phyloP scores from a whole-genome alignment of 129 eudicot species.

The sunflower (Helianthus annuus) region DNA sequence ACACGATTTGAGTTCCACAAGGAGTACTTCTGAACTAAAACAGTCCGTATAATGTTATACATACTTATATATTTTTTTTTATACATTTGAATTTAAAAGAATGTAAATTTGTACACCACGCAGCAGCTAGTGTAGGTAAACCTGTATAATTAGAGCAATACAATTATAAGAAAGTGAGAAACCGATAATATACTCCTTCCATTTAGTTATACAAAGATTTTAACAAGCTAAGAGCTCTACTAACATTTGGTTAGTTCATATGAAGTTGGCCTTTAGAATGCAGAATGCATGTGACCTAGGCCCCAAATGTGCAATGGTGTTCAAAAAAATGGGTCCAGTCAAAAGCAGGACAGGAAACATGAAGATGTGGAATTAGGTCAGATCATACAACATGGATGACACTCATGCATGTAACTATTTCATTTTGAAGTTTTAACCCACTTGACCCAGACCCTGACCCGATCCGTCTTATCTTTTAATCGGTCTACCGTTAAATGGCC shows the following conservation, averaged over 20 bases:
- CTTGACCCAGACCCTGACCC: conserved; percentile 10
- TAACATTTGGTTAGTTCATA: conserved; percentile 19
- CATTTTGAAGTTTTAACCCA: conserved; percentile 3
- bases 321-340: conserved; percentile 16
- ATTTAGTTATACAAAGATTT: conserved; percentile 16
- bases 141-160: conserved; percentile 29
- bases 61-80: not conserved
- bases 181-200: conserved; percentile 13
- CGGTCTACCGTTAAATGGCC: conserved; percentile 26
- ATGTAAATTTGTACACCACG: conserved; percentile 43
- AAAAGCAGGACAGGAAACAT: conserved; percentile 30
- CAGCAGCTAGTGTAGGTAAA: conserved; percentile 36
- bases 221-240: not conserved
- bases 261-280: not conserved
- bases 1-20: conserved; percentile 97
- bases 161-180: conserved; percentile 12
- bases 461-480: conserved; percentile 4
- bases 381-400: conserved; percentile 22
- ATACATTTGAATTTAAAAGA: conserved; percentile 8
- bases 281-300: conserved; percentile 12
- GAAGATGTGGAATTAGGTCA: conserved; percentile 31
- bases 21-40: conserved; percentile 67
- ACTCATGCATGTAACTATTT: conserved; percentile 8
- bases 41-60: conserved; percentile 1
- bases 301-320: not conserved